Evolutionary conservation across 2,329 filamentous ascomycete genomes (phyloP), one percentile per base, ranked within the genome.

Genomic region (Cercospora sp.): DNA sequence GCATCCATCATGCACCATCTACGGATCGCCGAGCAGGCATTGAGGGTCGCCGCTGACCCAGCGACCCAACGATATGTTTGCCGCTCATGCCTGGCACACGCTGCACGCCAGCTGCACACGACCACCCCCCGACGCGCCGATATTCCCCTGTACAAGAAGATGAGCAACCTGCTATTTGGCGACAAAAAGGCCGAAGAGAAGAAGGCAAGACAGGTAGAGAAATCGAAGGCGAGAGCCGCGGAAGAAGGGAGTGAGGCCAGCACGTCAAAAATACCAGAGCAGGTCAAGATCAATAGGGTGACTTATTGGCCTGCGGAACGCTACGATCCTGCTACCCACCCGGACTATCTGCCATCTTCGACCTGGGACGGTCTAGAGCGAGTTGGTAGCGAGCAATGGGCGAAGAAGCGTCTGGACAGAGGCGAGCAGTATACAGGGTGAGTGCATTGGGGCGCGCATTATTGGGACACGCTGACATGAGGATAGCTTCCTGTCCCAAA

Each of bases 331-430:
- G 67, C 58, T 3, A 65, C 69, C 16, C 67, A 73, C 42, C 72
- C 73, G 59, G 69, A 77, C 10, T 87, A 87, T 76, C 74, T 79
- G 61, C 80, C 80, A 18, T 82, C 85, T 28, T 76, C 75, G 36
- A 83, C 79, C 3, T 87, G 85, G 84, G 79, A 86, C 63, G 84
- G 83, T 0, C 76, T 90, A 67, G 81, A 85, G 71, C 79, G 78
- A 60, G 80, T 90, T 36, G 89, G 89, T 42, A 79, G 80, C 6
- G 81, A 83, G 67, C 74, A 82, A 63, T 83, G 81, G 80, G 73
- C 78, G 36, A 75, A 75, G 69, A 70, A 78, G 65, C 73, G 74
- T 36, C 73, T 77, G 28, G 76, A 78, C 70, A 58, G 77, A 71
- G 70, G 80, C 73, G 76, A 80, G 77, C 71, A 73, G 72, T 75